Conservation (phyloP, 2,329 filamentous ascomycete species). For the Trichoderma aggressivum region DNA sequence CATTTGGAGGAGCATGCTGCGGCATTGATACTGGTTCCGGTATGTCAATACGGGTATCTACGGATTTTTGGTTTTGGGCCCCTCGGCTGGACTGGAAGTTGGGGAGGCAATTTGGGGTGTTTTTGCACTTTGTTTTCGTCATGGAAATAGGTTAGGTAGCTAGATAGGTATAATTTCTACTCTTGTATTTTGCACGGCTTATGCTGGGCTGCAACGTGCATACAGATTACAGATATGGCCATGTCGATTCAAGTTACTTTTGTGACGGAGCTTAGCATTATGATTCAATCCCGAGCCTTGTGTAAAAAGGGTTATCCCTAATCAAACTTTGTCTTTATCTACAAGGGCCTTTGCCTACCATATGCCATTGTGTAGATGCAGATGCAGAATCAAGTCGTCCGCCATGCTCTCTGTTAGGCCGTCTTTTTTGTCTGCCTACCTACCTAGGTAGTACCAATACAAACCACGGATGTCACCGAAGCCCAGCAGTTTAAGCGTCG, state of each 20-base stretch:
- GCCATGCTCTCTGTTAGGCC: not conserved
- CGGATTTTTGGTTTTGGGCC: not conserved
- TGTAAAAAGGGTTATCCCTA: not conserved
- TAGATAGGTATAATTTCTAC: slow-evolving; percentile 12
- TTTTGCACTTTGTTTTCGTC: not conserved
- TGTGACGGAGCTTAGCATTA: not conserved
- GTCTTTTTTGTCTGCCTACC: not conserved
- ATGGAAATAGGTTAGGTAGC: slow-evolving; percentile 3
- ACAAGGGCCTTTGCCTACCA: not conserved
- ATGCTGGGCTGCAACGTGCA: not conserved
- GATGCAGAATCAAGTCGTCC: not conserved
- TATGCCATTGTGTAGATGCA: not conserved
- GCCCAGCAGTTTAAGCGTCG: not conserved
- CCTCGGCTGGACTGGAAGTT: not conserved
- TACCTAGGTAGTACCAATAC: not conserved
- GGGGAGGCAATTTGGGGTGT: not conserved
- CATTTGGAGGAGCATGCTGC: slow-evolving; percentile 1
- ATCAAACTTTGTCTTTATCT: not conserved
- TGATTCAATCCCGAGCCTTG: not conserved
- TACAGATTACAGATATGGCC: not conserved
- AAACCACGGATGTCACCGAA: not conserved
- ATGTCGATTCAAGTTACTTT: not conserved
- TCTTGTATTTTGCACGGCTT: not conserved
- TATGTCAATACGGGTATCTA: not conserved
- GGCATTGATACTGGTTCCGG: not conserved